Base-by-base conservation (phyloP, 2,329 filamentous ascomycete species). In the Aspergillus candidus region DNA sequence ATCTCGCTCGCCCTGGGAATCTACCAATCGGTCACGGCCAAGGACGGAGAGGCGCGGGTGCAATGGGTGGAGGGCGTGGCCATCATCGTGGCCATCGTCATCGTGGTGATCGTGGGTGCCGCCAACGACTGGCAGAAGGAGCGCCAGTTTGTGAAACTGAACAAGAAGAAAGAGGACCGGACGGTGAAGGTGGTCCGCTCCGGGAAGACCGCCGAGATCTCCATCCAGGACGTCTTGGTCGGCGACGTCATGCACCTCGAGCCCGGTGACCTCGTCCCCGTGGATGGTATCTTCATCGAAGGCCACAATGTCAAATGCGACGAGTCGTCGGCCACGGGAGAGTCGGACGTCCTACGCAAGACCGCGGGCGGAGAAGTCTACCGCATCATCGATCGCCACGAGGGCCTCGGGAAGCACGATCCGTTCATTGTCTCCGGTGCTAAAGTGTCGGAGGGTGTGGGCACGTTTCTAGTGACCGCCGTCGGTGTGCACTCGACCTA, bases 1-100 rank as follows among this genome's bases (percentile, higher is more conserved):
- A 80, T 90, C 31, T 88, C 86, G 2, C 72, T 90, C 18, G 82
- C 80, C 0, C 77, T 90, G 33, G 86, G 86, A 36, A 77, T 89
- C 1, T 88, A 88, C 55, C 82, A 89, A 57, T 82, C 83, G 1
- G 74, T 84, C 40, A 79, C 77, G 12, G 73, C 75, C 3, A 57
- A 69, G n/a, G 70, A 75, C 37, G 63, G 72, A 4, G 63, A 73
- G 8, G 68, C 80, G 5, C 76, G 76, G 31, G 81, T 88, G 11
- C 83, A 89, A 62, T 91, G 86, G 86, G 83, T 89, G 4, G 86
- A 91, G 65, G 86, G 86, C 51, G 81, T 89, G 10, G 86, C 86
- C 6, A 88, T 90, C 51, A 82, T 88, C 35, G 77, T 84, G 15
- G 86, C 86, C 40, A 87, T 90, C 48, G 61, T 83, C 12, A 82